Conservation (phyloP, 106 monocot genomes). For the Xerophyta viscosa region DNA sequence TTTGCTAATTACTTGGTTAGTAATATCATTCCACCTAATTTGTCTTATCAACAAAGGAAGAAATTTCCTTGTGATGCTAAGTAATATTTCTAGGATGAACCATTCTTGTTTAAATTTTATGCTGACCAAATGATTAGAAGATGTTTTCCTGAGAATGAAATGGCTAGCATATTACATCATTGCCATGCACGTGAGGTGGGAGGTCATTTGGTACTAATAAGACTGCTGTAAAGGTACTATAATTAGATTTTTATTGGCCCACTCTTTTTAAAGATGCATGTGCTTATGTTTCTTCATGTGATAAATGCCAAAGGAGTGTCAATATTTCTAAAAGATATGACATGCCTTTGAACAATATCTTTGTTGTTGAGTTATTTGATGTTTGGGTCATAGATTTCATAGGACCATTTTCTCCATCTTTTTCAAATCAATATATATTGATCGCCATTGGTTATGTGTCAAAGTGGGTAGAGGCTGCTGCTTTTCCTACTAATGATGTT, state of each 20-base stretch:
- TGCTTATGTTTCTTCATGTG: neutral
- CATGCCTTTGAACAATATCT: neutral
- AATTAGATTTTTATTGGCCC: slow-evolving; percentile 5
- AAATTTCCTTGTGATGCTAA: neutral
- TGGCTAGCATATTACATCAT: neutral
- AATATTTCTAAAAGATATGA: neutral
- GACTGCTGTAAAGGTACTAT: neutral
- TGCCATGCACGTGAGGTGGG: neutral
- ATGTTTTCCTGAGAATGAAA: slow-evolving; percentile 2
- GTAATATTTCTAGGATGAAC: neutral
- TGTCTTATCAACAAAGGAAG: slow-evolving; percentile 2
- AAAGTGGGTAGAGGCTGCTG: slow-evolving; percentile 1
- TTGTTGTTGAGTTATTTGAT: neutral
- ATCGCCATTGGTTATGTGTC: neutral
- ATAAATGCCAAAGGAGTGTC: neutral
- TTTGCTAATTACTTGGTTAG: neutral
- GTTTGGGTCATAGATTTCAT: slow-evolving; percentile 4
- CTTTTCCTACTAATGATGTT: neutral
- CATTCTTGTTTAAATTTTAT: neutral
- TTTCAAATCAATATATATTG: neutral
- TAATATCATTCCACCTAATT: neutral
- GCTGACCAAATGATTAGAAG: neutral
- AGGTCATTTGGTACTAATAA: neutral
- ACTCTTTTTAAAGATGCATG: neutral
- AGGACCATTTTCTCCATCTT: neutral